Evolutionary conservation across 2,329 filamentous ascomycete genomes (phyloP).

Genomic region (Claviceps arundinis): DNA sequence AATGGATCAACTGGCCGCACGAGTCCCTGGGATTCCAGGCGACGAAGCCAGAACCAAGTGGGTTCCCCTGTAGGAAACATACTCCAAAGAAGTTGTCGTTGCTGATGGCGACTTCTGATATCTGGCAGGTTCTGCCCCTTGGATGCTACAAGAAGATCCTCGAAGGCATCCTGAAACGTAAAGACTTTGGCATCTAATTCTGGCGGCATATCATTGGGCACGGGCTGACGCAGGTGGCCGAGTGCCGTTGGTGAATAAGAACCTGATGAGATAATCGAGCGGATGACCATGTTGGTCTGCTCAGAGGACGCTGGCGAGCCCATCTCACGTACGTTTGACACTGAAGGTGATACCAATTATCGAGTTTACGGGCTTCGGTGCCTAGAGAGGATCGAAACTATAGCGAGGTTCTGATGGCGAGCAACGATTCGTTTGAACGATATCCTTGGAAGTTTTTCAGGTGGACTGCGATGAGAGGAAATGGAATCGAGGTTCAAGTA

Average conservation of each 20-base stretch:
- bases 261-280: constrained; percentile 12
- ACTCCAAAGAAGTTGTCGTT: constrained; percentile 22
- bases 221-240: constrained; percentile 31
- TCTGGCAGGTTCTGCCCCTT: constrained; percentile 28
- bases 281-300: constrained; percentile 8
- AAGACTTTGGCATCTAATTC: constrained; percentile 26
- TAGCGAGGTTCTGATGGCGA: neutral
- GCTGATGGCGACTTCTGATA: constrained; percentile 21
- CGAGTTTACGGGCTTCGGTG: neutral
- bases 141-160: constrained; percentile 39
- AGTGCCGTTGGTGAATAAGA: constrained; percentile 23
- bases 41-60: constrained; percentile 27
- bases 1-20: constrained; percentile 18
- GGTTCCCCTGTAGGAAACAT: constrained; percentile 29
- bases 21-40: constrained; percentile 24
- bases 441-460: neutral
- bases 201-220: constrained; percentile 29
- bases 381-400: neutral
- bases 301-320: neutral
- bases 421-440: neutral
- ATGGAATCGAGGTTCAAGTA: neutral
- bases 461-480: neutral
- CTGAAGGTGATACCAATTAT: neutral
- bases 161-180: constrained; percentile 44
- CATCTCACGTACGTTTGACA: neutral